phyloP scores from a whole-genome alignment of 306 rosid species.

The Prunus kanzakura region DNA sequence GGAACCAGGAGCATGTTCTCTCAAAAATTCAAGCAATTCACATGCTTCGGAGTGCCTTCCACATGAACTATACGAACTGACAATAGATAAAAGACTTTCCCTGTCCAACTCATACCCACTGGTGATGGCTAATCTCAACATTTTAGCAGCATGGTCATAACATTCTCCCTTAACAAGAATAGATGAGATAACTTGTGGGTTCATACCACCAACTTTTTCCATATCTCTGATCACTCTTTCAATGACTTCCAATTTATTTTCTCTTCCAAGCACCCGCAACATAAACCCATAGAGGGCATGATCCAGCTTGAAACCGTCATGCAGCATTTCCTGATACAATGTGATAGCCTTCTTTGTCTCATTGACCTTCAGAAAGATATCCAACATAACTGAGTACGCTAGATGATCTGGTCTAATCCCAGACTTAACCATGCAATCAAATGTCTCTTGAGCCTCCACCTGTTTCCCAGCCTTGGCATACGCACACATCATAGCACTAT shows the following conservation, averaged over 20 bases:
- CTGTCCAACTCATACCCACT: slow-evolving; percentile 66
- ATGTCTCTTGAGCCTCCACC: slow-evolving; percentile 74
- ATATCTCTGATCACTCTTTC: slow-evolving; percentile 66
- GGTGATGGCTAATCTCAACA: slow-evolving; percentile 67
- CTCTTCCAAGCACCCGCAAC: slow-evolving; percentile 61
- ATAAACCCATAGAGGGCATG: slow-evolving; percentile 59
- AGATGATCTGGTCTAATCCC: slow-evolving; percentile 79
- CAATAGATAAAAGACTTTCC: slow-evolving; percentile 64
- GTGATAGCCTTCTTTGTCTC: slow-evolving; percentile 64
- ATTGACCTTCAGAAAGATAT: slow-evolving; percentile 70
- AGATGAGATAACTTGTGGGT: slow-evolving; percentile 70
- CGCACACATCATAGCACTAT: slow-evolving; percentile 86
- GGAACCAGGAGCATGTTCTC: slow-evolving; percentile 53
- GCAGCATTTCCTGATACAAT: slow-evolving; percentile 67
- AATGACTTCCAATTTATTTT: slow-evolving; percentile 54
- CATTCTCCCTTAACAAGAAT: slow-evolving; percentile 81
- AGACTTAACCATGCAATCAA: slow-evolving; percentile 68
- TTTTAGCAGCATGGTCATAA: slow-evolving; percentile 70
- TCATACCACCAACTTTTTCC: slow-evolving; percentile 62
- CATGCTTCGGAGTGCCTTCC: slow-evolving; percentile 83
- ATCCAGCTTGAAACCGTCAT: slow-evolving; percentile 62
- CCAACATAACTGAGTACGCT: slow-evolving; percentile 85
- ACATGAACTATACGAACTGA: slow-evolving; percentile 73
- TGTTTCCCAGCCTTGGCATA: slow-evolving; percentile 80
- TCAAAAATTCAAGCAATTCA: slow-evolving; percentile 77